Evolutionary conservation across 2,329 filamentous ascomycete genomes (phyloP).

Genomic region (Xylariaceae sp.): DNA sequence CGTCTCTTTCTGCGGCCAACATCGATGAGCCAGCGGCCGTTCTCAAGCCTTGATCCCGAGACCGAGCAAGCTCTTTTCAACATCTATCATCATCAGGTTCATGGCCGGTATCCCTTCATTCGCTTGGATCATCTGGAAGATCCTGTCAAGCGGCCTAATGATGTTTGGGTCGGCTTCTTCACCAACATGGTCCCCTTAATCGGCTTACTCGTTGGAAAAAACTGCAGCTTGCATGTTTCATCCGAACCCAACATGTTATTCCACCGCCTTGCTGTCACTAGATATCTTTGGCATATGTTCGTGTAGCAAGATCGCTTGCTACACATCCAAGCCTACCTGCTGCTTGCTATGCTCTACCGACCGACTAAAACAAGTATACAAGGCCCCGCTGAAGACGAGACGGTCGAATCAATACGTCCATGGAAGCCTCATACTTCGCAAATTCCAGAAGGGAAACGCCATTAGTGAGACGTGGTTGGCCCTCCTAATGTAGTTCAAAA

Average conservation of each 20-base stretch:
- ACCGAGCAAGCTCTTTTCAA: constrained; percentile 34
- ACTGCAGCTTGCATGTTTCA: constrained; percentile 28
- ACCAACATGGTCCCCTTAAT: constrained; percentile 38
- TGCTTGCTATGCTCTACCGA: constrained; percentile 38
- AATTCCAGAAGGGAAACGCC: no score
- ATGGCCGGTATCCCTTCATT: constrained; percentile 39
- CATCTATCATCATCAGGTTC: constrained; percentile 38
- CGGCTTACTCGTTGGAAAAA: constrained; percentile 32
- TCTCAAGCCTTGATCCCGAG: constrained; percentile 1
- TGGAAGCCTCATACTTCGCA: no score
- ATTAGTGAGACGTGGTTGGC: no score
- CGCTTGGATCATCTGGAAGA: constrained; percentile 28
- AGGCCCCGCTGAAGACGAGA: no score
- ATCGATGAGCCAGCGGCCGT: background rate
- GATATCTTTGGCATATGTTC: constrained; percentile 30
- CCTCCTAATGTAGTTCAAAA: no score
- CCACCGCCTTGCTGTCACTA: constrained; percentile 30
- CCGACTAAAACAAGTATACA: no score
- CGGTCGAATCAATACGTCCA: no score
- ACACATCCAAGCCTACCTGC: constrained; percentile 34
- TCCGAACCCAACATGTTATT: constrained; percentile 26
- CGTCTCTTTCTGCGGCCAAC: background rate
- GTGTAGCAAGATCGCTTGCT: constrained; percentile 36
- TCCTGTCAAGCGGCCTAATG: background rate
- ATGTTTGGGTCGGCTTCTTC: constrained; percentile 39